phyloP scores from a whole-genome alignment of 768 basidiomycete species.

The Boletus sp. region DNA sequence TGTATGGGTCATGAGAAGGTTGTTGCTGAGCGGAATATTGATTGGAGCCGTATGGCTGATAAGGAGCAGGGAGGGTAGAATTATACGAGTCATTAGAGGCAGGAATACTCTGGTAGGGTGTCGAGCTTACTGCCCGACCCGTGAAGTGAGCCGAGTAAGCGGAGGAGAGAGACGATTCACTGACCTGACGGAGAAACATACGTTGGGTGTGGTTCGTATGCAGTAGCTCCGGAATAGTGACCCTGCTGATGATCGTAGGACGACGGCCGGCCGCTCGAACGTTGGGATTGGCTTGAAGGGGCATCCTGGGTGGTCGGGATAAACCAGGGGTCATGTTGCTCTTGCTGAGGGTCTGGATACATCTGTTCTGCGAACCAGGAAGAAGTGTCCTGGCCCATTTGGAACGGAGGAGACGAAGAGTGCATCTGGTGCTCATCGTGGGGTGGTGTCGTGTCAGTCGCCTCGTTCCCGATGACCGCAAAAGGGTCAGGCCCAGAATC shows the following conservation, averaged over 20 bases:
- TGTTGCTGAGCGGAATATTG: constrained; percentile 16
- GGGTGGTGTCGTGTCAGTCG: constrained; percentile 29
- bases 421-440: constrained; percentile 22
- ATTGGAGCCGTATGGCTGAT: constrained; percentile 14
- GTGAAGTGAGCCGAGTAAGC: constrained; percentile 4
- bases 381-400: constrained; percentile 36
- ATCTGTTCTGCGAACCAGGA: constrained; percentile 39
- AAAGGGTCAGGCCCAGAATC: constrained; percentile 64
- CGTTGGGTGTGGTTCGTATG: constrained; percentile 21
- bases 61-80: constrained; percentile 14
- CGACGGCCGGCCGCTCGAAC: constrained; percentile 7
- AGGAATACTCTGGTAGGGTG: constrained; percentile 9
- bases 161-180: constrained; percentile 4
- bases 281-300: constrained; percentile 14
- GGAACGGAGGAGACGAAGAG: constrained; percentile 21
- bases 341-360: constrained; percentile 26
- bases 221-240: constrained; percentile 29
- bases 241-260: constrained; percentile 30
- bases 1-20: constrained; percentile 37
- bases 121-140: constrained; percentile 10
- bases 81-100: constrained; percentile 26
- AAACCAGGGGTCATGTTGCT: constrained; percentile 27
- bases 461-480: constrained; percentile 49
- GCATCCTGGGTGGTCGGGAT: constrained; percentile 20
- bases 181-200: constrained; percentile 23